phyloP scores from a whole-genome alignment of 2,329 filamentous ascomycete species.

The Dothideomycetes sp. region DNA sequence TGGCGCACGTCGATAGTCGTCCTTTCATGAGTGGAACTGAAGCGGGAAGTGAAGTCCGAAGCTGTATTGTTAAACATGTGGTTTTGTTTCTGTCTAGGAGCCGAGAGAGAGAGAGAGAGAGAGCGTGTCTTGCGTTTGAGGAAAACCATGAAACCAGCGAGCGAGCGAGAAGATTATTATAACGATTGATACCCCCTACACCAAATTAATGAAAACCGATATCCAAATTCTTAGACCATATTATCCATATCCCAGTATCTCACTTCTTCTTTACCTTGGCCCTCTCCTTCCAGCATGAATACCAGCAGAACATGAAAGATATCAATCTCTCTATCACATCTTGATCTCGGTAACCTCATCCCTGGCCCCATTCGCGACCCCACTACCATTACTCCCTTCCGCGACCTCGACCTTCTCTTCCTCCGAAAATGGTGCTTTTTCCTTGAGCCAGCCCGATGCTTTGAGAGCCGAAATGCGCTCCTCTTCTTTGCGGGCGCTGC shows the following conservation, averaged over 20 bases:
- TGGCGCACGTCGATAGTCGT: slow-evolving; percentile 2
- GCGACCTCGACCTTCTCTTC: slow-evolving; percentile 1
- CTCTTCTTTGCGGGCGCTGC: slow-evolving; percentile 12
- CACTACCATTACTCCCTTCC: too few species aligned
- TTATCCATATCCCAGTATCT: too few species aligned
- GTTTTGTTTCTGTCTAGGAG: too few species aligned
- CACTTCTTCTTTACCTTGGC: not conserved
- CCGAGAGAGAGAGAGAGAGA: too few species aligned
- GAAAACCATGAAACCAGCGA: too few species aligned
- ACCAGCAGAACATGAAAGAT: not conserved
- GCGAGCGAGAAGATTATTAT: not conserved
- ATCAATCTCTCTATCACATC: too few species aligned
- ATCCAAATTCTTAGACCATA: too few species aligned
- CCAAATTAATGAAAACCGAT: too few species aligned
- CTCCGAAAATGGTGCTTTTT: slow-evolving; percentile 11
- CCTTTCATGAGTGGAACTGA: not conserved
- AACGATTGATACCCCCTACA: not conserved
- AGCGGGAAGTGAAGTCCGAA: too few species aligned
- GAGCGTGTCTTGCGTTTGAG: not conserved
- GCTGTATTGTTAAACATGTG: too few species aligned
- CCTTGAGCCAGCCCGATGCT: slow-evolving; percentile 10
- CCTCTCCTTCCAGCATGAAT: not conserved
- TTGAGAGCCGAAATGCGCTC: slow-evolving; percentile 14
- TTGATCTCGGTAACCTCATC: not conserved
- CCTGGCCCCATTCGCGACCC: too few species aligned